Percentiles rank a stretch among this genome's conserved stretches.
These are phyloP conservation scores for Suillus cothurnatus DNA, from an alignment of 768 basidiomycete genomes.

Conservation along the genomic window DNA sequence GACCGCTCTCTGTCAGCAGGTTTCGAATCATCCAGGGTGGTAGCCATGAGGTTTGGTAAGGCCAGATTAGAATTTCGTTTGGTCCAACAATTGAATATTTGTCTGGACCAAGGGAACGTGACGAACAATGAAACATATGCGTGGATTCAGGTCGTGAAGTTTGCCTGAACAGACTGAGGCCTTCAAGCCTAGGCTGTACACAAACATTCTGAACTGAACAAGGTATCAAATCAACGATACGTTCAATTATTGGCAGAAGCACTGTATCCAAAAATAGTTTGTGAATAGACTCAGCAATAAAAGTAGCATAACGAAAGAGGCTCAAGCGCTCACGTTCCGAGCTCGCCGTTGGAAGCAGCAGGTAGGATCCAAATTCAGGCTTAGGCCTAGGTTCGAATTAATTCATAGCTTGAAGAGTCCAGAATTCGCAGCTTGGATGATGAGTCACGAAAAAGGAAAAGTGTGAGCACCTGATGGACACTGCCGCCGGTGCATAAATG, in stretches of 20 bases:
- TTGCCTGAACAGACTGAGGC: background rate
- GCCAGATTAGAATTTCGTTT: background rate
- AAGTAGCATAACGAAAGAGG: background rate
- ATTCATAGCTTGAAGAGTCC: background rate
- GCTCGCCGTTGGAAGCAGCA: background rate
- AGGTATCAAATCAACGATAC: background rate
- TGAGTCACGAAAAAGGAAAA: slow-evolving; percentile 2
- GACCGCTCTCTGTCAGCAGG: background rate
- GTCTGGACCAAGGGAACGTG: background rate
- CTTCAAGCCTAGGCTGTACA: background rate
- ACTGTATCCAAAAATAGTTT: too few relatives aligned
- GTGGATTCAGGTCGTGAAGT: background rate
- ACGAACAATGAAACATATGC: background rate
- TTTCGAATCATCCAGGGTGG: background rate
- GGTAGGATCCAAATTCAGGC: background rate
- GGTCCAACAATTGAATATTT: background rate
- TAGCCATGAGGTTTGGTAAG: background rate
- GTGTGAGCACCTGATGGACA: background rate
- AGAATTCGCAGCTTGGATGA: background rate
- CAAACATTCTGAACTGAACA: background rate
- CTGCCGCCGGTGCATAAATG: background rate
- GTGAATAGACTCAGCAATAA: background rate
- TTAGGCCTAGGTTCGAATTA: too few relatives aligned
- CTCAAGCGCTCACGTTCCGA: background rate
- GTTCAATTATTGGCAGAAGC: background rate